A percentile compares a stretch with the other conserved stretches of the same genome.
Conservation (phyloP, 1,139 yeast genomes). For the Lodderomyces parapsilosis region DNA sequence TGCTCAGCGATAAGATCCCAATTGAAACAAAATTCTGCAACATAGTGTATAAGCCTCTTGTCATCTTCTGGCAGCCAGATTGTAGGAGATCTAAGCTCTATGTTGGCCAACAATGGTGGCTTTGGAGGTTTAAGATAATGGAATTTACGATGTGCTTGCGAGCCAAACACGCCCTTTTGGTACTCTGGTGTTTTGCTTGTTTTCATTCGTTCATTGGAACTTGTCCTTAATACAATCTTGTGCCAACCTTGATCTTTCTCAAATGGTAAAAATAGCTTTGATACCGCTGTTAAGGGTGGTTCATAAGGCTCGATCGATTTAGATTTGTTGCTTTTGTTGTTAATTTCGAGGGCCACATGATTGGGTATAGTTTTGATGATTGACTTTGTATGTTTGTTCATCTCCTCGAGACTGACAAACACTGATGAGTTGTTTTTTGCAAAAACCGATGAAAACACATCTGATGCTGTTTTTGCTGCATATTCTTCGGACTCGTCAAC, state of each 20-base stretch:
- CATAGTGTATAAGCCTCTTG: slow-evolving; percentile 70
- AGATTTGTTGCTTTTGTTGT: slow-evolving; percentile 16
- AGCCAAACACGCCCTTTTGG: slow-evolving; percentile 60
- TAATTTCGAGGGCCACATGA: slow-evolving; percentile 49
- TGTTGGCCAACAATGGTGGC: slow-evolving; percentile 79
- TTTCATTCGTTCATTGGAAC: slow-evolving; percentile 18
- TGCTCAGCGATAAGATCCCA: slow-evolving; percentile 92
- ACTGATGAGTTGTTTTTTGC: background rate
- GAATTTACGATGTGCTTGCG: slow-evolving; percentile 58
- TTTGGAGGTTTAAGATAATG: slow-evolving; percentile 76
- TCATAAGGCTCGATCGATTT: slow-evolving; percentile 25
- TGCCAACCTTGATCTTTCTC: slow-evolving; percentile 66
- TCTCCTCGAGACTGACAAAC: slow-evolving; percentile 32
- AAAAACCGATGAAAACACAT: background rate
- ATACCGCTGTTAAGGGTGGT: slow-evolving; percentile 36
- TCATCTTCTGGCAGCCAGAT: slow-evolving; percentile 97
- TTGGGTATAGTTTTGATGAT: slow-evolving; percentile 55
- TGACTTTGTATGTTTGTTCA: slow-evolving; percentile 55
- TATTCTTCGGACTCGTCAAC: background rate
- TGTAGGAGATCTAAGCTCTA: slow-evolving; percentile 84
- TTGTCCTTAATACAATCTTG: slow-evolving; percentile 57
- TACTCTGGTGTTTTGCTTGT: slow-evolving; percentile 33
- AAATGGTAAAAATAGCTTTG: slow-evolving; percentile 59
- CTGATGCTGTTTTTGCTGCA: background rate
- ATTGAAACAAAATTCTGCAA: slow-evolving; percentile 84